Percentiles rank a stretch among this genome's conserved stretches.
These are phyloP conservation scores for Draba incana DNA, from an alignment of 345 rosid genomes.

Conservation along the genomic window DNA sequence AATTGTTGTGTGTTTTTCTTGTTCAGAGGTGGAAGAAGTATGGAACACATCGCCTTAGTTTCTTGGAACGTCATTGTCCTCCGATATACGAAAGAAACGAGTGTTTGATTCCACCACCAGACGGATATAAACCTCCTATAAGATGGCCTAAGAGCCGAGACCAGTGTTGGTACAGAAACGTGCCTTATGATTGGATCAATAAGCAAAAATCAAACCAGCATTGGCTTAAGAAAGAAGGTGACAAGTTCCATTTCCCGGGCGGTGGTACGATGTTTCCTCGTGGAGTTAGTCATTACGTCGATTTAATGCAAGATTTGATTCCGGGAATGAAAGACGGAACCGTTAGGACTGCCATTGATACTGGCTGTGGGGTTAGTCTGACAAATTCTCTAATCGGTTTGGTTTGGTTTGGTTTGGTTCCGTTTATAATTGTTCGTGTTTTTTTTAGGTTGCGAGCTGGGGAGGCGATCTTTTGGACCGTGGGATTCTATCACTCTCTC, in stretches of 20 bases:
- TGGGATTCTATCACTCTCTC: conserved; percentile 87
- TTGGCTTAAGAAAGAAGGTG: conserved; percentile 94
- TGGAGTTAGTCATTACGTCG: conserved; percentile 92
- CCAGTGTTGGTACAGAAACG: conserved; percentile 96
- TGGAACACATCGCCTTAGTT: conserved; percentile 76
- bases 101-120: conserved; percentile 95
- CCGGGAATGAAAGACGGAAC: conserved; percentile 93
- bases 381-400: neutral
- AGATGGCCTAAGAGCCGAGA: conserved; percentile 95
- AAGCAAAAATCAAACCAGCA: conserved; percentile 94
- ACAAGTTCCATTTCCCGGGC: conserved; percentile 91
- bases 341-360: conserved; percentile 89
- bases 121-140: conserved; percentile 88
- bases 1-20: conserved; percentile 14
- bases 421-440: neutral
- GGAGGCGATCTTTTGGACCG: conserved; percentile 97
- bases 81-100: conserved; percentile 74
- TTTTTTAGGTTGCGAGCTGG: conserved; percentile 94
- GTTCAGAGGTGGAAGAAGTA: conserved; percentile 92
- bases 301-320: conserved; percentile 86
- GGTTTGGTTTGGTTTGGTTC: neutral
- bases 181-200: conserved; percentile 98
- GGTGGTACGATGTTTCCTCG: conserved; percentile 98
- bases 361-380: conserved; percentile 93
- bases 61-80: conserved; percentile 98